A percentile compares a stretch with the other conserved stretches of the same genome.
These are phyloP conservation scores for Anthostomella pinea DNA, from an alignment of 2,329 filamentous ascomycete species.

Conservation along the genomic window DNA sequence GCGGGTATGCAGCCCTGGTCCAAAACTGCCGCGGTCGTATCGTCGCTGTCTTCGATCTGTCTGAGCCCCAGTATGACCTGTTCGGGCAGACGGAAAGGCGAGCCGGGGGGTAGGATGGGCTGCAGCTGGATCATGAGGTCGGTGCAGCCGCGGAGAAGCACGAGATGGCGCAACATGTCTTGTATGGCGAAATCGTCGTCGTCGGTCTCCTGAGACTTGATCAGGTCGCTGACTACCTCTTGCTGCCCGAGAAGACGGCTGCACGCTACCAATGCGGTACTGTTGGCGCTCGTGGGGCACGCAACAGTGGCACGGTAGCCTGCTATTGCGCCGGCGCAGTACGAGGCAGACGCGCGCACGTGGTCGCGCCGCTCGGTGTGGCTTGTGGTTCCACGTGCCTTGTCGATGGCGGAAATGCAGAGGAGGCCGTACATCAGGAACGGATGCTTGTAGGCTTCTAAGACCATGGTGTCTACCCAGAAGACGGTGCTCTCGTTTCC, in stretches of 20 bases:
- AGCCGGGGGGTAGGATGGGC: constrained; percentile 5
- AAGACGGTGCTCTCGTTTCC: constrained; percentile 8
- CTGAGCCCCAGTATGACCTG: constrained; percentile 3
- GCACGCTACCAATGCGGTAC: constrained; percentile 10
- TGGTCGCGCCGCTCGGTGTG: constrained; percentile 3
- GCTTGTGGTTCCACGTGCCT: constrained; percentile 7
- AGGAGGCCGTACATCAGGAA: constrained; percentile 11
- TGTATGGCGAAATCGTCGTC: constrained; percentile 9
- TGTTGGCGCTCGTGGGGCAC: constrained; percentile 7
- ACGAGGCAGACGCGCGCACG: constrained; percentile 8
- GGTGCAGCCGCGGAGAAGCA: constrained; percentile 10
- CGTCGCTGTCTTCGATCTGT: constrained; percentile 5
- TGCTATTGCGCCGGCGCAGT: constrained; percentile 11
- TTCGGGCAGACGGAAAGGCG: constrained; percentile 8
- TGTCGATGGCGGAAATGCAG: constrained; percentile 9
- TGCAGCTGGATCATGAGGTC: constrained; percentile 9
- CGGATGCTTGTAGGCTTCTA: constrained; percentile 8
- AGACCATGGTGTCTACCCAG: constrained; percentile 8
- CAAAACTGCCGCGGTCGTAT: neutral
- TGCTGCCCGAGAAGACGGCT: constrained; percentile 11
- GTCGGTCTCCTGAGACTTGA: constrained; percentile 2
- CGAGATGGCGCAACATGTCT: constrained; percentile 8
- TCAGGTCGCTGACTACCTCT: constrained; percentile 6
- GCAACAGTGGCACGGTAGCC: constrained; percentile 8
- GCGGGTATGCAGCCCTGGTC: constrained; percentile 4